Percentiles rank a stretch among this genome's conserved stretches.
Evolutionary conservation across 192 early-diverging fungal species (phyloP).

Genomic region (Coemansia sp.): DNA sequence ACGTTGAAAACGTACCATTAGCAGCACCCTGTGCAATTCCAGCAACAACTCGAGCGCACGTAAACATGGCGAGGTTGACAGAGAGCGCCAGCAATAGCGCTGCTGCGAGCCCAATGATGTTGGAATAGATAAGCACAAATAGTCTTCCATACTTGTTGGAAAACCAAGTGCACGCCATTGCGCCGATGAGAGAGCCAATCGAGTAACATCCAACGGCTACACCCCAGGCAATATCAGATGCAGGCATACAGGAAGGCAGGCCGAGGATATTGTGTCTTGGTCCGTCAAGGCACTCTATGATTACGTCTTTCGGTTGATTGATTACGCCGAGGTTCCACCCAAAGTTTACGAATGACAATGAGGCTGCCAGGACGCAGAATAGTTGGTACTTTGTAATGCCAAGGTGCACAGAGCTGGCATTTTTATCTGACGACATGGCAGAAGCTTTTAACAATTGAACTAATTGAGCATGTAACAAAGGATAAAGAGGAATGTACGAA

Average conservation of each 20-base stretch:
- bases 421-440: not conserved
- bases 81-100: slow-evolving; percentile 60
- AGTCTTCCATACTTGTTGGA: slow-evolving; percentile 64
- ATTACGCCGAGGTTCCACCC: slow-evolving; percentile 53
- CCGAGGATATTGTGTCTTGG: slow-evolving; percentile 18
- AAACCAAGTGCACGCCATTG: slow-evolving; percentile 57
- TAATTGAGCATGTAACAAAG: not conserved
- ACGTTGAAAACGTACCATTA: slow-evolving; percentile 60
- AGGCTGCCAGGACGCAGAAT: slow-evolving; percentile 42
- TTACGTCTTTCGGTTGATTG: slow-evolving; percentile 57
- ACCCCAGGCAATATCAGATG: slow-evolving; percentile 51
- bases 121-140: slow-evolving; percentile 63
- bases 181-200: slow-evolving; percentile 67
- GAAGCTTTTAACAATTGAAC: not conserved
- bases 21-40: slow-evolving; percentile 71
- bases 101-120: slow-evolving; percentile 63
- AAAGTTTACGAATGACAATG: slow-evolving; percentile 42
- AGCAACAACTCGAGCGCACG: slow-evolving; percentile 65
- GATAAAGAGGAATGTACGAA: not conserved
- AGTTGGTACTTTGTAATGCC: slow-evolving; percentile 55
- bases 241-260: slow-evolving; percentile 39
- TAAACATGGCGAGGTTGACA: slow-evolving; percentile 60
- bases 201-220: slow-evolving; percentile 57
- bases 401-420: not conserved
- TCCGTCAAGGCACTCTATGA: slow-evolving; percentile 42